phyloP scores from a whole-genome alignment of 2,329 filamentous ascomycete species.

The Calonectria pseudoturangicola region DNA sequence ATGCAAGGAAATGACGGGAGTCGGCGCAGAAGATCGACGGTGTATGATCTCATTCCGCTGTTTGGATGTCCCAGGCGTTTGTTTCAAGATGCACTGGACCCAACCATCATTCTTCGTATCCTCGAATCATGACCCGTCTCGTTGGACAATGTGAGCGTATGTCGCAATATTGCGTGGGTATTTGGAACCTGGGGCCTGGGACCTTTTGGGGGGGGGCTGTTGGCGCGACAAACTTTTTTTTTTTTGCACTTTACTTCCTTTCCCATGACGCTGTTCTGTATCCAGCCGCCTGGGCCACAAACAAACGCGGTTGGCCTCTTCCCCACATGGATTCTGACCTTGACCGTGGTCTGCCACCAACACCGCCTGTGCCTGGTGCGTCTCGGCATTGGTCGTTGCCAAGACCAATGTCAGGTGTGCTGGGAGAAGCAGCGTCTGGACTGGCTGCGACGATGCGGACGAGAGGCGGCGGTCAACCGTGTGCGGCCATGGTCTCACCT shows the following conservation, averaged over 20 bases:
- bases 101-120: conserved; percentile 39
- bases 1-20: conserved; percentile 54
- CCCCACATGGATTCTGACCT: conserved; percentile 45
- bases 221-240: conserved; percentile 42
- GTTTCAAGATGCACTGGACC: conserved; percentile 53
- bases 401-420: conserved; percentile 15
- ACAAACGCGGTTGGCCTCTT: conserved; percentile 50
- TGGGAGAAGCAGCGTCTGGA: conserved; percentile 1
- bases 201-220: conserved; percentile 38
- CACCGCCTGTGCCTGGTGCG: conserved; percentile 10
- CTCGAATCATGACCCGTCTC: conserved; percentile 48
- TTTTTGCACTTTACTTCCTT: conserved; percentile 8
- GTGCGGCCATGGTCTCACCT: conserved; percentile 16
- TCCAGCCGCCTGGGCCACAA: conserved; percentile 45
- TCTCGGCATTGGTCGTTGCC: conserved; percentile 9
- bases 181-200: conserved; percentile 43
- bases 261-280: conserved; percentile 50
- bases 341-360: conserved; percentile 22
- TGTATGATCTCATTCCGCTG: conserved; percentile 57
- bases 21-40: conserved; percentile 56
- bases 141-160: conserved; percentile 41
- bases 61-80: conserved; percentile 53
- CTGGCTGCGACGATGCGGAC: conserved; percentile 1
- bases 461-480: conserved; percentile 12
- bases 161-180: conserved; percentile 48